phyloP scores from a whole-genome alignment of 2,329 filamentous ascomycete genomes.

The Trichoderma endophyticum region DNA sequence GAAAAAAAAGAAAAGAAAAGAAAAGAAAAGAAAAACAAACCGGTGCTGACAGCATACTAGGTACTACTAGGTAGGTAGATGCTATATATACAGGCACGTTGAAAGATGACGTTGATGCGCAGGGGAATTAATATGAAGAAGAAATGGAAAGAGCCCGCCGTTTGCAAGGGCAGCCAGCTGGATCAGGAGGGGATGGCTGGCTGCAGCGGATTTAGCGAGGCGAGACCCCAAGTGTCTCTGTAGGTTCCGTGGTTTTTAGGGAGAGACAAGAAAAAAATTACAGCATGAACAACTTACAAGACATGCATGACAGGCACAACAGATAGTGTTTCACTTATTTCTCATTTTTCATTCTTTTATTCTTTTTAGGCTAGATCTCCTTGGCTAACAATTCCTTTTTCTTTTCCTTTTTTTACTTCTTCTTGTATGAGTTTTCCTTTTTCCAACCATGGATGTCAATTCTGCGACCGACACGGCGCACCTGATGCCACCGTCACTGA shows the following conservation, averaged over 20 bases:
- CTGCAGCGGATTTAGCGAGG: not conserved
- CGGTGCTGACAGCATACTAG: not conserved
- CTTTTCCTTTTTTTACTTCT: not conserved
- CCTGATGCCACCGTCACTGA: not conserved
- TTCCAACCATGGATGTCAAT: not conserved
- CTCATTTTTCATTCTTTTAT: not conserved
- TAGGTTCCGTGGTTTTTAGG: not conserved
- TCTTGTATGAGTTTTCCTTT: not conserved
- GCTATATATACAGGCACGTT: not conserved
- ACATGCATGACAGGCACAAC: not conserved
- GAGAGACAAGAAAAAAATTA: not conserved
- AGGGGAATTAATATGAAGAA: not conserved
- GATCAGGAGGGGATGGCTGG: not conserved
- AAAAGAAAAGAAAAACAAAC: not conserved
- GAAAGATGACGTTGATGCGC: not conserved
- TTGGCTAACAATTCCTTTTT: not conserved
- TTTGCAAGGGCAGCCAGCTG: not conserved
- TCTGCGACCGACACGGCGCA: slow-evolving; percentile 6
- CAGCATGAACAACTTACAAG: not conserved
- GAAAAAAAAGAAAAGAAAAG: not conserved
- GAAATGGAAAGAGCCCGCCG: not conserved
- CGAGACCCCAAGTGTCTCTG: not conserved
- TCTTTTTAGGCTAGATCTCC: not conserved
- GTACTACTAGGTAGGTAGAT: not conserved
- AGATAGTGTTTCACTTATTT: not conserved